Evolutionary conservation across 805 yeast genomes (phyloP), one percentile per base, ranked within the genome.

Genomic region (Geotrichum ghanense): DNA sequence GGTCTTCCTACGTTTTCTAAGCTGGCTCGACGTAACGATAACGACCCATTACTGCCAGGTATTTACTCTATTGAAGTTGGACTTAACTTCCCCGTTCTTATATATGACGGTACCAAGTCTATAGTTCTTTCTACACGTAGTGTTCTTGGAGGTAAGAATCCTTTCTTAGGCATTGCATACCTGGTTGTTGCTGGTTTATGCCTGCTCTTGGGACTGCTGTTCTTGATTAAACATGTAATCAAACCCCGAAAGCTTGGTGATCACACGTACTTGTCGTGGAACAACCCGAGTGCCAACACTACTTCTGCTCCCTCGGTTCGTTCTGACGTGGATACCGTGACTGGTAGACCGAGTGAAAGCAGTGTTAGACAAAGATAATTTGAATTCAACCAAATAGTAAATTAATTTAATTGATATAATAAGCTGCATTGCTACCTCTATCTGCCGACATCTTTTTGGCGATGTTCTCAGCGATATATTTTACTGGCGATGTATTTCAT

Each of bases 1-100:
- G 96, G 95, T 0, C 70, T 90, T 51, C 95, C 97, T 22, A 77
- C 82, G 9, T 90, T 92, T 59, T 79, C 83, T 71, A 90, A 92
- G 61, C 66, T 88, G 31, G 89, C 88, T 40, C 74, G 82, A 41
- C 78, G 83, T 54, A 89, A 86, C 64, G 81, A 78, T 50, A 69
- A 76, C 2, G 68, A 68, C 1, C 57, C 74, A 1, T 63, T 90
- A 50, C 51, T 60, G 1, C 66, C 74, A 9, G 97, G 97, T 2
- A 75, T 76, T 9, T 92, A 90, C 62, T 70, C 73, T 49, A 65
- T 88, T 41, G 72, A 72, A 44, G 74, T 90, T 50, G 86, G 70
- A 7, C 64, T 83, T 64, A 82, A 88, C 65, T 92, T 84, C 65
- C 95, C 96, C 1, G 90, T 86, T 10, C 62, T 79, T 0, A 65